These are phyloP conservation scores for Neurospora africana DNA, from an alignment of 495 filamentous ascomycete genomes.

Conservation along the genomic window DNA sequence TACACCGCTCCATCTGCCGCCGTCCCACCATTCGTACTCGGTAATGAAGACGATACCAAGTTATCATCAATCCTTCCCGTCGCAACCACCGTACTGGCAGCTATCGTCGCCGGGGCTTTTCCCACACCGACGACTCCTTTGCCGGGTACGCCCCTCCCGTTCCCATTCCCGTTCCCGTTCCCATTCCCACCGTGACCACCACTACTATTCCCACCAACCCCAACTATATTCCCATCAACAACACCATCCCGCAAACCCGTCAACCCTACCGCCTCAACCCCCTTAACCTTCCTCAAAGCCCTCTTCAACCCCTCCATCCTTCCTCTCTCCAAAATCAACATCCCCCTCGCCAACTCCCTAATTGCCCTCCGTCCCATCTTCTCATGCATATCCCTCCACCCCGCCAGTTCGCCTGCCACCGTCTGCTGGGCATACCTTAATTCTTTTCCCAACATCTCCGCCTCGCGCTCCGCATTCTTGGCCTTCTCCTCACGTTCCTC, in stretches of 20 bases:
- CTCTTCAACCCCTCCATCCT: conserved; percentile 72
- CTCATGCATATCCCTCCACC: conserved; percentile 83
- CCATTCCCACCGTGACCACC: neutral
- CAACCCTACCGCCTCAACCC: conserved; percentile 3
- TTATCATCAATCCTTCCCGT: neutral
- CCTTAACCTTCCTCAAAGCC: conserved; percentile 49
- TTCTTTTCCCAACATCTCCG: conserved; percentile 59
- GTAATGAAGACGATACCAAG: neutral
- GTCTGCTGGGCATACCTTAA: conserved; percentile 86
- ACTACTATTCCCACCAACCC: neutral
- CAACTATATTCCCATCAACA: neutral
- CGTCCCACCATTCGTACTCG: neutral
- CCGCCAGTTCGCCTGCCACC: conserved; percentile 82
- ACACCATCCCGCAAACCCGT: neutral
- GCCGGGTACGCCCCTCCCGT: neutral
- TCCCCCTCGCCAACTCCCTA: conserved; percentile 61
- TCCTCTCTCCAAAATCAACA: conserved; percentile 68
- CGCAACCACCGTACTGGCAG: neutral
- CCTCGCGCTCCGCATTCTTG: conserved; percentile 50
- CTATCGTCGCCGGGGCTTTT: neutral
- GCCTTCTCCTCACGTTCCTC: conserved; percentile 71
- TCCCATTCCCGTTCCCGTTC: neutral
- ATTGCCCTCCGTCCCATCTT: conserved; percentile 65
- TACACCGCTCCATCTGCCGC: neutral
- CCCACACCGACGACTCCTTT: neutral